Conservation (phyloP, 225 moss, liverwort and hornwort species). For the Straminergon stramineum region DNA sequence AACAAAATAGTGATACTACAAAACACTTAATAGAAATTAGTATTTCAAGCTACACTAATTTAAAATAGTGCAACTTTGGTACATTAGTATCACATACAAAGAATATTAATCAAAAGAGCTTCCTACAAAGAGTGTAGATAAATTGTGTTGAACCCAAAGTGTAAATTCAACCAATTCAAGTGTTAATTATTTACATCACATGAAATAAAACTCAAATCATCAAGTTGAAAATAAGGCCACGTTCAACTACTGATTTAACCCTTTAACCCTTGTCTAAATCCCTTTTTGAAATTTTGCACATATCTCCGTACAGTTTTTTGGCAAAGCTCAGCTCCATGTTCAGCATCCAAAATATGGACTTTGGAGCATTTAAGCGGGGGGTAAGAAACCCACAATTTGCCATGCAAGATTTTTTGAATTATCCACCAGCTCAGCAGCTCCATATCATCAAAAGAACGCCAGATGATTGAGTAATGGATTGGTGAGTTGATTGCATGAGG, state of each 20-base stretch:
- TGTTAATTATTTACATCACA: neutral
- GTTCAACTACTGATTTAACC: neutral
- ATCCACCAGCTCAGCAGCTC: neutral
- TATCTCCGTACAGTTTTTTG: neutral
- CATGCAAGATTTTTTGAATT: neutral
- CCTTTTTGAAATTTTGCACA: too few species aligned
- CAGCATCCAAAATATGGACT: neutral
- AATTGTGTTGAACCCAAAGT: neutral
- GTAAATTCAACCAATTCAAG: neutral
- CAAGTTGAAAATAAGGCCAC: neutral
- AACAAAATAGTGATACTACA: neutral
- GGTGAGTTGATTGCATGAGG: neutral
- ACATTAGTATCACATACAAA: neutral
- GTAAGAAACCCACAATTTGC: neutral
- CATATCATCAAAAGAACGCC: neutral
- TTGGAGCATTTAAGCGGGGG: neutral
- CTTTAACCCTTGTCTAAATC: rapidly evolving
- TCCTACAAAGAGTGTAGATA: too few species aligned
- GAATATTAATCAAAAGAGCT: neutral
- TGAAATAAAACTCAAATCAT: neutral
- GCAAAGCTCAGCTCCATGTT: neutral
- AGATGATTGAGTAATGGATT: neutral
- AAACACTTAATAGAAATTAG: neutral
- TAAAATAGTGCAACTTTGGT: neutral
- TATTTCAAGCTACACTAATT: neutral